These are phyloP conservation scores for Nitzschia sp. DNA, from an alignment of 108 stramenopile species.

Conservation along the genomic window DNA sequence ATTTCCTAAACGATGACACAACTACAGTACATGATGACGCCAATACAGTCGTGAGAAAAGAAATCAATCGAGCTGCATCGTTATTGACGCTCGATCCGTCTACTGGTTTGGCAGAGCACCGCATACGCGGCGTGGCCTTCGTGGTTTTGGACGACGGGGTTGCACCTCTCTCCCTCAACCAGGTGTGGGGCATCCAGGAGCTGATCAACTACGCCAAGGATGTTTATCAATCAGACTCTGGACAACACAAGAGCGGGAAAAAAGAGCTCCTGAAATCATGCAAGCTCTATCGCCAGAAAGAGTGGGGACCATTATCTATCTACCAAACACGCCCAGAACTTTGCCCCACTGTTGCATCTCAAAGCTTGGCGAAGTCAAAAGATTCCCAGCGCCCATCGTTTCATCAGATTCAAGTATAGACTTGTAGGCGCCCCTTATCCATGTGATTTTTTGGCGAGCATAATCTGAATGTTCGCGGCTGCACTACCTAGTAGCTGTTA, in stretches of 20 bases:
- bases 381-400: neutral
- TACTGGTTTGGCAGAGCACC: conserved; percentile 13
- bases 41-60: neutral
- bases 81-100: conserved; percentile 18
- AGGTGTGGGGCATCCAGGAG: conserved; percentile 30
- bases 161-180: conserved; percentile 6
- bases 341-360: neutral
- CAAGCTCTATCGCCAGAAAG: conserved; percentile 13
- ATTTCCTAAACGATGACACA: conserved; percentile 2
- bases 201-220: conserved; percentile 17
- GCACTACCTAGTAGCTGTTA: no score
- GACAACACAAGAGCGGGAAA: neutral
- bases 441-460: neutral
- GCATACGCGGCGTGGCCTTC: conserved; percentile 12
- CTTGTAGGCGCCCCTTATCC: neutral
- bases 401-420: neutral
- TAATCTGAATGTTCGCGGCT: no score
- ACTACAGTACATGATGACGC: neutral
- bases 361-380: neutral
- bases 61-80: conserved; percentile 13
- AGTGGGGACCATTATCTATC: conserved; percentile 20
- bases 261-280: conserved; percentile 1
- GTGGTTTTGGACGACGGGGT: conserved; percentile 18
- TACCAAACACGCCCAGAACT: conserved; percentile 8
- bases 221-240: conserved; percentile 18